phyloP scores from a whole-genome alignment of 371 early-diverging fungal genomes.

The Amoeboaphelidium protococcarum region DNA sequence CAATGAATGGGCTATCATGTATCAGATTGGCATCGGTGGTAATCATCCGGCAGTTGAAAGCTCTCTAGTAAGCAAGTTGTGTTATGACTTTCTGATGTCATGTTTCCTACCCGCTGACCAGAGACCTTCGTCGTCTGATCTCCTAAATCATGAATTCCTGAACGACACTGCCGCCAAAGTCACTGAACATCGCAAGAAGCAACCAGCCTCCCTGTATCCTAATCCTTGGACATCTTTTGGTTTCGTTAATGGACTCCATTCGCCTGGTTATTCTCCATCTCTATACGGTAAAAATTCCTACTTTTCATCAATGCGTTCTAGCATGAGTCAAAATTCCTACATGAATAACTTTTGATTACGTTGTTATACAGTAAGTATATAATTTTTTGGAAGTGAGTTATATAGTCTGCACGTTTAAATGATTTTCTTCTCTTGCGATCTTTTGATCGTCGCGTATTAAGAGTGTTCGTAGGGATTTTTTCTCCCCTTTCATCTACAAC shows the following conservation, averaged over 20 bases:
- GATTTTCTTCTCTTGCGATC: too few relatives aligned
- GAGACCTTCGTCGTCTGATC: neutral
- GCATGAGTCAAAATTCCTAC: too few relatives aligned
- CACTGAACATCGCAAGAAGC: neutral
- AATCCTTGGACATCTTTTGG: neutral
- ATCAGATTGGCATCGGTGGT: conserved; percentile 10
- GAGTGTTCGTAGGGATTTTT: too few relatives aligned
- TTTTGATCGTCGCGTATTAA: too few relatives aligned
- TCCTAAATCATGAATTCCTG: neutral
- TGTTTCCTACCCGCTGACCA: neutral
- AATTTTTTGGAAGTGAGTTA: too few relatives aligned
- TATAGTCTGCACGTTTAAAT: too few relatives aligned
- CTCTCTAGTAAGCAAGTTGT: neutral
- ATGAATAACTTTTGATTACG: too few relatives aligned
- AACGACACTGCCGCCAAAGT: neutral
- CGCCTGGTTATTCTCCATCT: neutral
- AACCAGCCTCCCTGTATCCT: neutral
- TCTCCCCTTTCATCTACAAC: too few relatives aligned
- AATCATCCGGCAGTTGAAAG: conserved; percentile 6
- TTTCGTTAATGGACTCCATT: neutral
- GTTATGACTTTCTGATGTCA: neutral
- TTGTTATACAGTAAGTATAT: too few relatives aligned
- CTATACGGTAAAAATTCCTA: too few relatives aligned
- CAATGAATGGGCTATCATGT: conserved; percentile 54
- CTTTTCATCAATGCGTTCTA: too few relatives aligned